Percentiles rank a stretch among this genome's conserved stretches.
These are phyloP conservation scores for Dioscorea dumetorum DNA, from an alignment of 106 monocot genomes.

Conservation along the genomic window DNA sequence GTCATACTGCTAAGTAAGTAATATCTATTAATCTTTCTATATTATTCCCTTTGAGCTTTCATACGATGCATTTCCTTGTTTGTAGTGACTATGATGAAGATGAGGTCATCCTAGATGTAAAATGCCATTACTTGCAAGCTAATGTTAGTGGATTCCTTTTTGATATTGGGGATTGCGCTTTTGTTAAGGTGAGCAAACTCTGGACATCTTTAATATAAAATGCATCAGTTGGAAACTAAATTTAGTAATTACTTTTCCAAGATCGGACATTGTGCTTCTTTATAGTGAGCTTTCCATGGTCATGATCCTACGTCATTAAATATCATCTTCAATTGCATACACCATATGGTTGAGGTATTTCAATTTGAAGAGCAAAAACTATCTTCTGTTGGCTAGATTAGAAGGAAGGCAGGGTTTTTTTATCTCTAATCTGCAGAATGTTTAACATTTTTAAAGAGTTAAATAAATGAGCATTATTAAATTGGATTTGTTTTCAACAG, in stretches of 20 bases:
- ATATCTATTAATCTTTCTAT: neutral
- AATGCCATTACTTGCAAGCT: constrained; percentile 15
- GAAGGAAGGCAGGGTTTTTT: neutral
- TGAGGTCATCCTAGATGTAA: constrained; percentile 9
- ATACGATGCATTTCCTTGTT: neutral
- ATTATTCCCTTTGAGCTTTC: neutral
- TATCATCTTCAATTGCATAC: neutral
- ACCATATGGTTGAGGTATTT: neutral
- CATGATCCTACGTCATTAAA: neutral
- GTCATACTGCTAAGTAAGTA: neutral
- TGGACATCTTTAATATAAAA: too few species aligned
- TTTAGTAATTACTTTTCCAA: neutral
- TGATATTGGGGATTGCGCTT: constrained; percentile 15
- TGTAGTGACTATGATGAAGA: constrained; percentile 10
- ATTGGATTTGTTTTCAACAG: too few species aligned
- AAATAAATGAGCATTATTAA: too few species aligned
- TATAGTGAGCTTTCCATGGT: too few species aligned
- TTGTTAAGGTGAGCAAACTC: constrained; percentile 3
- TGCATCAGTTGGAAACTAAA: too few species aligned
- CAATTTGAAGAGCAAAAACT: neutral
- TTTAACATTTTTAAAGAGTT: too few species aligned
- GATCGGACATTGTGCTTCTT: too few species aligned
- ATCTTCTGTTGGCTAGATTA: neutral
- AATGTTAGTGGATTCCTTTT: constrained; percentile 5
- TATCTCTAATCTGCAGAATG: neutral